phyloP scores from a whole-genome alignment of 768 basidiomycete species.

The Mycena haematopus region DNA sequence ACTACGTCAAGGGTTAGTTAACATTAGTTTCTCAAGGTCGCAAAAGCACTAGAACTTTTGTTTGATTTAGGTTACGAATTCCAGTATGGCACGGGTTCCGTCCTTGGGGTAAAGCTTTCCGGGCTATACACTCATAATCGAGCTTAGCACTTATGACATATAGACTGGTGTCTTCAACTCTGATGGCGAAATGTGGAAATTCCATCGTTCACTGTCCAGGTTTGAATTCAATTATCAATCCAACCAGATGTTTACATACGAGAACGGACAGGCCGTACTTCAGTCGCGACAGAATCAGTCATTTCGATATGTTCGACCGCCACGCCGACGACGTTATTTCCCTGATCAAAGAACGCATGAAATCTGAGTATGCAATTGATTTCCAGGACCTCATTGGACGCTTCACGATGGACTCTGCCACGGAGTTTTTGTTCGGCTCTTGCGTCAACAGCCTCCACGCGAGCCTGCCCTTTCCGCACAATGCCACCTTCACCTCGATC shows the following conservation, averaged over 20 bases:
- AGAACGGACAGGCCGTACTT: conserved; percentile 68
- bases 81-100: conserved; percentile 47
- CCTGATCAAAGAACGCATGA: conserved; percentile 54
- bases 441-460: conserved; percentile 60
- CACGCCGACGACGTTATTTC: conserved; percentile 53
- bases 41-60: background rate
- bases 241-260: background rate
- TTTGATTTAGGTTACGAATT: conserved; percentile 47
- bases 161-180: conserved; percentile 70
- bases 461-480: conserved; percentile 59
- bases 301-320: conserved; percentile 67
- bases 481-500: conserved; percentile 36
- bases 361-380: conserved; percentile 59
- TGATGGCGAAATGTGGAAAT: conserved; percentile 67
- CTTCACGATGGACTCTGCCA: conserved; percentile 71
- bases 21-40: too few species aligned
- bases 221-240: background rate
- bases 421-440: conserved; percentile 69
- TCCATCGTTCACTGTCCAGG: conserved; percentile 11
- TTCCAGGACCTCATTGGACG: conserved; percentile 69
- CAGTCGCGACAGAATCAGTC: conserved; percentile 60
- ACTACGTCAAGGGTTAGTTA: conserved; percentile 60
- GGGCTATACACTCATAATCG: background rate
- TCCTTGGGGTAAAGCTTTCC: conserved; percentile 49
- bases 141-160: background rate